Evolutionary conservation across 352 stramenopile species (phyloP).

Genomic region (Phytophthora crassamura): DNA sequence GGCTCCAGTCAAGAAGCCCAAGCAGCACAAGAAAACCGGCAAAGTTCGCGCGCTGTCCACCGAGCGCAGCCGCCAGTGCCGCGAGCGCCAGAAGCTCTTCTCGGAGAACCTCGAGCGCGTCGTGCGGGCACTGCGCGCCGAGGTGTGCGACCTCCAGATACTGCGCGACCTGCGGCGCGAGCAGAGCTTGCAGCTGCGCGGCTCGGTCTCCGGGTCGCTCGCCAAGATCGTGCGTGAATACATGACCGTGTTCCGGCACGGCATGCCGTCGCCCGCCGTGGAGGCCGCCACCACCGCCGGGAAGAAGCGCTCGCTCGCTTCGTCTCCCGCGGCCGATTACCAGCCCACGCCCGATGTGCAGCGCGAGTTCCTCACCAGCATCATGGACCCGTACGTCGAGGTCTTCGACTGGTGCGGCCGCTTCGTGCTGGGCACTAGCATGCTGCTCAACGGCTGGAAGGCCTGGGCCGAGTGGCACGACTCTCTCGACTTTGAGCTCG

Average conservation of each 20-base stretch:
- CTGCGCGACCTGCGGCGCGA: constrained; percentile 51
- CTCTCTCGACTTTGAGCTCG: constrained; percentile 43
- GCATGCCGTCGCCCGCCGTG: constrained; percentile 33
- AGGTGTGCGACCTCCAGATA: constrained; percentile 57
- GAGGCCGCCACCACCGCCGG: constrained; percentile 21
- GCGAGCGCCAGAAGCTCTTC: constrained; percentile 59
- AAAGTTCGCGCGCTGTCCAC: constrained; percentile 47
- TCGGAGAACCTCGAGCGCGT: constrained; percentile 46
- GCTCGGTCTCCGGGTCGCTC: constrained; percentile 45
- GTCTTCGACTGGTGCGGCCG: constrained; percentile 55
- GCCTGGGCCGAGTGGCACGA: constrained; percentile 51
- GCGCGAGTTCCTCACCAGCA: constrained; percentile 47
- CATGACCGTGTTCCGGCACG: constrained; percentile 58
- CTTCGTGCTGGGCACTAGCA: constrained; percentile 37
- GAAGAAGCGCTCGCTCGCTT: constrained; percentile 36
- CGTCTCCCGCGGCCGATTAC: not conserved
- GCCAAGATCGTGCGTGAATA: constrained; percentile 56
- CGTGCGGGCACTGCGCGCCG: constrained; percentile 44
- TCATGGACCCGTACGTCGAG: constrained; percentile 50
- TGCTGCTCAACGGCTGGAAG: constrained; percentile 48
- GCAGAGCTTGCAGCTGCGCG: constrained; percentile 37
- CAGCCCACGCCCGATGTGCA: constrained; percentile 39
- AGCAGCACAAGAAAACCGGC: constrained; percentile 8
- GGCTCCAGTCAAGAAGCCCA: constrained; percentile 22
- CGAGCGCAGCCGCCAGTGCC: constrained; percentile 57